Percentiles rank a stretch among this genome's conserved stretches.
phyloP scores from a whole-genome alignment of 345 rosid species.

The Rhizophora apiculata region DNA sequence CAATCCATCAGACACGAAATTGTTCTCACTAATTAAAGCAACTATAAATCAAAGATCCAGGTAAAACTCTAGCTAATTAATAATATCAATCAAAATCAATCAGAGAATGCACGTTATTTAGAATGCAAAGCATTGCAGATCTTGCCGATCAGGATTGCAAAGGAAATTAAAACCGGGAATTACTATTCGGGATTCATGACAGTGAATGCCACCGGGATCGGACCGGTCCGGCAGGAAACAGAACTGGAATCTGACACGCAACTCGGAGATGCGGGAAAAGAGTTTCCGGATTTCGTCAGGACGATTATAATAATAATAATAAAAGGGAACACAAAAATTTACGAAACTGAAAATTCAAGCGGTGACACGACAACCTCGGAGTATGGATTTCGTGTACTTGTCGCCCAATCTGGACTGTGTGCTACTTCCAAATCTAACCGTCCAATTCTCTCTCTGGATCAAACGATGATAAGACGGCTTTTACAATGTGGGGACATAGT shows the following conservation, averaged over 20 bases:
- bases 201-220: conserved; percentile 18
- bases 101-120: too few species aligned
- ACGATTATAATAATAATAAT: background rate
- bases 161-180: conserved; percentile 5
- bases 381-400: too few species aligned
- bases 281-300: background rate
- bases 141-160: background rate
- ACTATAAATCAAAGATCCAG: too few species aligned
- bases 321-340: too few species aligned
- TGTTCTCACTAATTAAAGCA: background rate
- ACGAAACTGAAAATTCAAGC: background rate
- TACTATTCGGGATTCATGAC: conserved; percentile 49
- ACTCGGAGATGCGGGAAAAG: background rate
- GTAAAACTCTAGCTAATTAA: too few species aligned
- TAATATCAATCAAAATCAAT: background rate
- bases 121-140: too few species aligned
- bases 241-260: conserved; percentile 21
- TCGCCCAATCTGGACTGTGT: background rate
- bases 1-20: background rate
- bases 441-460: conserved; percentile 7
- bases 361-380: conserved; percentile 18
- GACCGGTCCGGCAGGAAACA: conserved; percentile 29
- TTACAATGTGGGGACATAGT: too few species aligned
- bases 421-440: conserved; percentile 10
- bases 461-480: background rate